Percentiles rank a stretch among this genome's conserved stretches.
These are phyloP conservation scores for Aegilops umbellulata DNA, from an alignment of 176 grass and related monocot genomes.

Conservation along the genomic window DNA sequence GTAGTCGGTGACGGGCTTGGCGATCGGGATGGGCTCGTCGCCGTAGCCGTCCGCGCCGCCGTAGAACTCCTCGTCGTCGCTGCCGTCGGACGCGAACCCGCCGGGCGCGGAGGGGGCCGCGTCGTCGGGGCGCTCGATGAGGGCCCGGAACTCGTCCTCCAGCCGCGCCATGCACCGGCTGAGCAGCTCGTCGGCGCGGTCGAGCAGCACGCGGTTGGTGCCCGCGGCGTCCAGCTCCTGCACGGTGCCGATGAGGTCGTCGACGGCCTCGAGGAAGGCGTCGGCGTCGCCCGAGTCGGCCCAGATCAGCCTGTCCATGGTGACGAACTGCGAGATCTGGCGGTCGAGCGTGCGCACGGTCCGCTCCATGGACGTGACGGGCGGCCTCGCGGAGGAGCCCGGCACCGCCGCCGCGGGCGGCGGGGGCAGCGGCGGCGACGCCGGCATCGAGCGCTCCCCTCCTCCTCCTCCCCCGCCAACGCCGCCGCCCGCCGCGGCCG, in stretches of 20 bases:
- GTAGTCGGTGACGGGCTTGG: constrained; percentile 76
- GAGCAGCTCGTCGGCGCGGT: constrained; percentile 88
- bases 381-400: constrained; percentile 15
- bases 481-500: neutral
- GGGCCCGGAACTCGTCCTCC: constrained; percentile 82
- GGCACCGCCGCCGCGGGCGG: neutral
- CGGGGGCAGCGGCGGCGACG: constrained; percentile 28
- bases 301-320: constrained; percentile 77
- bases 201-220: constrained; percentile 65
- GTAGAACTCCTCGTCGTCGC: constrained; percentile 56
- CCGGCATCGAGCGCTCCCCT: constrained; percentile 38
- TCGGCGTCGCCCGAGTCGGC: constrained; percentile 60
- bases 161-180: constrained; percentile 85
- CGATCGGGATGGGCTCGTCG: constrained; percentile 67
- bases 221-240: constrained; percentile 73
- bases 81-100: constrained; percentile 53
- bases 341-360: constrained; percentile 86
- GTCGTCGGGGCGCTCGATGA: constrained; percentile 88
- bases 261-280: constrained; percentile 85
- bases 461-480: neutral
- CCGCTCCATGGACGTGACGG: constrained; percentile 61
- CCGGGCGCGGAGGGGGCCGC: constrained; percentile 37
- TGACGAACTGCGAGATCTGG: constrained; percentile 87
- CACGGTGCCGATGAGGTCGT: constrained; percentile 81
- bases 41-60: constrained; percentile 44